Base-by-base conservation (phyloP, 805 yeast genomes). In the Metschnikowia reukaufii region DNA sequence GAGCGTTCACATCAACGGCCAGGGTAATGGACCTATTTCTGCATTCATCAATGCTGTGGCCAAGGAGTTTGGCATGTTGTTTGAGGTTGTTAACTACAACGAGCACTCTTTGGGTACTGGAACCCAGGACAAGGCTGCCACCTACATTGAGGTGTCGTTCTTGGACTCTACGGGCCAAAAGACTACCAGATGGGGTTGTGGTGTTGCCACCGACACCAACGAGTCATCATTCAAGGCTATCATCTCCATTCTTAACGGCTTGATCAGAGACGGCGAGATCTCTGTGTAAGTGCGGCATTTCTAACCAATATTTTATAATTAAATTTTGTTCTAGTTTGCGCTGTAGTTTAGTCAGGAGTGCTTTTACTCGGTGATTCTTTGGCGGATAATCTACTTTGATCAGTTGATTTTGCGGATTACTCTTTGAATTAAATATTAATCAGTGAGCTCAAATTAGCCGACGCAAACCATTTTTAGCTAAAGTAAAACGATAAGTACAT, bases 21-120 rank as follows among this genome's bases (percentile, higher is more conserved):
- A 73, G 23, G 92, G 92, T 67, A 85, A 85, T 59, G 92, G 92
- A 58, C 91, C 90, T 48, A 83, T 85, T 50, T 85, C 91, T 32
- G 79, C 90, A 2, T 81, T 84, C 64, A 72, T 82, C 45, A 82
- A 83, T 63, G 88, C 89, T 15, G 63, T 84, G 39, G 72, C 83
- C 19, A 65, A 72, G 42, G 70, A 74, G 49, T 72, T 81, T 43
- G 78, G 78, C 33, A 70, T 74, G 47, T 70, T 72, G 50, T 70
- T 85, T 36, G 86, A 82, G 66, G 86, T 85, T 25, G 77, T 77
- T 55, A 77, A 81, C 62, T 85, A 85, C 66, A 73, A 78, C 21
- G 92, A 85, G 66, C 92, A 85, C 64, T 79, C 86, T 48, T 75
- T 85, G 55, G 90, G 90, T 52, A 70, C 81, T 39, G 90, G 88